Base-by-base conservation (phyloP, 805 yeast species). In the Saccharomycopsis vini region DNA sequence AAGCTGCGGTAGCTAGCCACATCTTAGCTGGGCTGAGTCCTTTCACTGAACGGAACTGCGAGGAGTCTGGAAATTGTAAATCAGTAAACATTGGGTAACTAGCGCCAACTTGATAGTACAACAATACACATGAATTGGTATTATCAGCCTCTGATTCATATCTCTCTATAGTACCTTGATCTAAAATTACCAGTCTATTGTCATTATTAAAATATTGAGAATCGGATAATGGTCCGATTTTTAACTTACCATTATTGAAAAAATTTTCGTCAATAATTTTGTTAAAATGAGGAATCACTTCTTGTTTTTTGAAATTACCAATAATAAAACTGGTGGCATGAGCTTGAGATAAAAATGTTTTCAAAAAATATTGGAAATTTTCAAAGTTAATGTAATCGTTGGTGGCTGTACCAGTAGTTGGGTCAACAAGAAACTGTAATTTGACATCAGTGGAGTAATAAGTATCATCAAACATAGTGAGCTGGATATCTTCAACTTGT, bases 81-180 rank as follows among this genome's bases (percentile, higher is more conserved):
- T 30, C 34, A 16, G 5, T 9, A 30, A 30, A 16, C 34, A 30
- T 30, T 30, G 34, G 34, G 34, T 10, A 30, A 15, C 10, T 3
- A 3, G 68, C 57, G 12, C 83, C 87, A 30, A 86, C 60, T 60
- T 87, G 95, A 37, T 80, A 66, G 49, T 75, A 77, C 54, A 85
- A 77, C 53, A 85, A 94, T 52, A 88, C 75, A 60, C 95, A 84
- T 0, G 95, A 82, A 57, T 90, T 90, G 46, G 81, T 71, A 58
- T 90, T 86, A 36, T 70, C 74, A 40, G 82, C 62, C 1, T 53
- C 46, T 22, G 67, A 61, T 43, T 77, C 77, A 51, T 61, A 79
- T 50, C 77, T 68, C 46, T 60, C 66, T 1, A 60, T 57, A 22
- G 64, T 58, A 5, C 62, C 63, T 4, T 55, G 45, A 13, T 74